A percentile compares a stretch with the other conserved stretches of the same genome.
Evolutionary conservation across 1,284 basidiomycete genomes (phyloP).

Genomic region (Sphaerobolus stellatus): DNA sequence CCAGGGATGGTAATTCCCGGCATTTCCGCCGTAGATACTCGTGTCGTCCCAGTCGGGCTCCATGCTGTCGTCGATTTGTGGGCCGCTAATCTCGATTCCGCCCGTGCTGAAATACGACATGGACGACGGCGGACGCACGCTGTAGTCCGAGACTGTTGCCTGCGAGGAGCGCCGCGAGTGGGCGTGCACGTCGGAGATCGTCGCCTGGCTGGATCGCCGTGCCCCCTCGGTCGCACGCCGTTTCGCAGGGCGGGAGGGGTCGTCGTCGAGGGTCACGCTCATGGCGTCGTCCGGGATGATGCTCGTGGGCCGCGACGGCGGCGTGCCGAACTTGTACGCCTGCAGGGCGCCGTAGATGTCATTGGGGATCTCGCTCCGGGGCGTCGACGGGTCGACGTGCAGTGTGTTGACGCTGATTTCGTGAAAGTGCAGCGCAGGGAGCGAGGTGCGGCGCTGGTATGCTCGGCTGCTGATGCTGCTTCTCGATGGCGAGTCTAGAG

Average conservation of each 20-base stretch:
- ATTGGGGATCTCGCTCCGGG: constrained; percentile 22
- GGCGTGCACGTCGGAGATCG: too few relatives aligned
- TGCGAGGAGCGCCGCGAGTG: too few relatives aligned
- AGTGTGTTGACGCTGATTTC: constrained; percentile 2
- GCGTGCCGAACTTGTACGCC: constrained; percentile 42
- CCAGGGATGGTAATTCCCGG: too few relatives aligned
- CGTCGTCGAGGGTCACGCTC: too few relatives aligned
- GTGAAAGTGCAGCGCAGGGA: constrained; percentile 8
- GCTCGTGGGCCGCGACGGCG: too few relatives aligned
- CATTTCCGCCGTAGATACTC: too few relatives aligned
- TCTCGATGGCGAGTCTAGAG: constrained; percentile 5
- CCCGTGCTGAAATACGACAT: constrained; percentile 1
- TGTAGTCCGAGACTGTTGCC: too few relatives aligned
- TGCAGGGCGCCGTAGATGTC: constrained; percentile 40
- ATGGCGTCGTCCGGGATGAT: too few relatives aligned
- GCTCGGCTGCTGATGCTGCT: not conserved
- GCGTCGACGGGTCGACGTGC: constrained; percentile 3
- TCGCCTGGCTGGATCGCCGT: too few relatives aligned
- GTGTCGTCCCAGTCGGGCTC: constrained; percentile 12
- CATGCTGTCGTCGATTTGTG: constrained; percentile 6
- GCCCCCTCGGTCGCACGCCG: too few relatives aligned
- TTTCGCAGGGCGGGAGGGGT: too few relatives aligned
- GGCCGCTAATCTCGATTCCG: constrained; percentile 6
- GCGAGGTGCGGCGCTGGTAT: constrained; percentile 7
- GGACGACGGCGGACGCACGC: constrained; percentile 3